Evolutionary conservation across 495 filamentous ascomycete genomes (phyloP).

Genomic region (Daldinia childiae): DNA sequence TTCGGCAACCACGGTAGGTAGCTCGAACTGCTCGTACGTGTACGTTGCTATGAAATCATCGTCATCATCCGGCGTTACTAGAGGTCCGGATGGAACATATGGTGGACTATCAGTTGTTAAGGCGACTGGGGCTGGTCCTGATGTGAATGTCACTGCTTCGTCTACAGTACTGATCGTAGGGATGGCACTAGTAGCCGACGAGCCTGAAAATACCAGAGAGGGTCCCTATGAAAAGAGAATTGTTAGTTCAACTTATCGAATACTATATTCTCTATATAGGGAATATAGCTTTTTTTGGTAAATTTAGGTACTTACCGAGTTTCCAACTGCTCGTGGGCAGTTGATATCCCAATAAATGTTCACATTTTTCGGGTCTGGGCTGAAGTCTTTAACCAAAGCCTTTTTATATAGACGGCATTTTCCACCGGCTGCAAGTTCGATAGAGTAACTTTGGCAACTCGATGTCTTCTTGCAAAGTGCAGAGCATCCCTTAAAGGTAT

Average conservation of each 20-base stretch:
- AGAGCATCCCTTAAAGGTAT: constrained; percentile 23
- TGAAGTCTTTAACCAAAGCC: constrained; percentile 18
- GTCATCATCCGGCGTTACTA: constrained; percentile 17
- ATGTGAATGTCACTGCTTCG: background rate
- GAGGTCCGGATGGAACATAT: constrained; percentile 11
- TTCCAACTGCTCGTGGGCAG: constrained; percentile 13
- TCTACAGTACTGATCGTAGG: background rate
- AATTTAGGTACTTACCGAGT: constrained; percentile 1
- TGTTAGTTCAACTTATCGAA: background rate
- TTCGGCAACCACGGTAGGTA: background rate
- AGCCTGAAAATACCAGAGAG: background rate
- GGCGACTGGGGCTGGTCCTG: background rate
- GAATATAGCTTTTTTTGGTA: no score
- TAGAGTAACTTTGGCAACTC: constrained; percentile 14
- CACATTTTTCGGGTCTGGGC: constrained; percentile 13
- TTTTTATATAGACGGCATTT: constrained; percentile 25
- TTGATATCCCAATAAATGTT: constrained; percentile 24
- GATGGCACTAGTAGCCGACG: background rate
- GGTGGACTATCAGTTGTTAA: constrained; percentile 10
- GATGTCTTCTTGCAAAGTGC: constrained; percentile 17
- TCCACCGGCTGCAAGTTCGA: constrained; percentile 20
- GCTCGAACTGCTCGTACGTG: background rate
- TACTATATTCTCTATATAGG: no score
- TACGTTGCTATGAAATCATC: constrained; percentile 2
- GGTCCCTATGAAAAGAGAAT: background rate